Base-by-base conservation (phyloP, 129 eudicot genomes). In the Solidago caesia region DNA sequence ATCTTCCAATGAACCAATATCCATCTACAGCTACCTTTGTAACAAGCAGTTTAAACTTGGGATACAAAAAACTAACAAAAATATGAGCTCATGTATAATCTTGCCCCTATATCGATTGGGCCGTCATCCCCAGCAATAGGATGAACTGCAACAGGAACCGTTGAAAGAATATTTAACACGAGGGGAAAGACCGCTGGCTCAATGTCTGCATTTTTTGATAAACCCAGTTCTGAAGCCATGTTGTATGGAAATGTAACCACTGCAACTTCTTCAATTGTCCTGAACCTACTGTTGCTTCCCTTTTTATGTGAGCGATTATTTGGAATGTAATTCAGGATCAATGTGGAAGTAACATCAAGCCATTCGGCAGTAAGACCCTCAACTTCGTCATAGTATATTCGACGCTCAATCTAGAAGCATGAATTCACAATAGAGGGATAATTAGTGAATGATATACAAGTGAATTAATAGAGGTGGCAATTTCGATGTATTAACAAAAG, bases 101-200 rank as follows among this genome's bases (percentile, higher is more conserved):
- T 89, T 75, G 96, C 96, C 52, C 85, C 96, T 14, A 95, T 87
- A 79, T 95, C 99, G 27, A 87, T 76, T 6, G 97, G 94, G 25
- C 97, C 92, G 79, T 85, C 87, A 61, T 91, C 96, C n/a, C 97
- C 99, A 39, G 96, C 99, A 80, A 95, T 76, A 21, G 97, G 92
- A 65, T 95, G 92, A 77, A 95, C 84, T 26, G 86, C 89, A 70
- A 95, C 94, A 63, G 99, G 88, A 44, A 95, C 71, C 1, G 96
- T 91, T 3, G 99, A 91, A 41, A 91, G 88, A 16, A 82, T 82
- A 49, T 76, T 86, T 13, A 95, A 15, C 21, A 94, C 89, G 52
- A 95, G 89, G 1, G 99, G 99, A 70, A 95, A 89, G 33, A 82
- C 85, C 39, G 80, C 89, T 21, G 99, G 97, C 68, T 84, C 89